Base-by-base conservation (phyloP, 1,284 basidiomycete genomes). In the Xerocomus amazonicus region DNA sequence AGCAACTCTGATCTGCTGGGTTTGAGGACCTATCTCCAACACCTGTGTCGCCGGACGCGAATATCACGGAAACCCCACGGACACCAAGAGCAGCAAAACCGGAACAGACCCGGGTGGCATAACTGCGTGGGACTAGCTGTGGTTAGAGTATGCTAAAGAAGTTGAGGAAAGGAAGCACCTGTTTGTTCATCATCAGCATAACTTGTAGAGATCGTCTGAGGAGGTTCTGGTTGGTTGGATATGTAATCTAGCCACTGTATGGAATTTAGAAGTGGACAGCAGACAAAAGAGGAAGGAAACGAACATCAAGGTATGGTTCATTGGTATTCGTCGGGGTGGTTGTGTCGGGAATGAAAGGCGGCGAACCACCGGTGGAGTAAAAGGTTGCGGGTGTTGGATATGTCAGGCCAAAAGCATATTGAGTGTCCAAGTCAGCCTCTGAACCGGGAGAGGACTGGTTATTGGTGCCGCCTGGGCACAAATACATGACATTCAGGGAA, bases 361-460 rank as follows among this genome's bases (percentile, higher is more conserved):
- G 80, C 3, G 64, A 65, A 17, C 79, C 83, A 37, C 67, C 79
- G n/a, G 82, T 86, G 9, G 83, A 79, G 62, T 68, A 87, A 61
- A 81, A 84, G 9, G 72, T 80, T 7, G 68, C 75, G 49, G 68
- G 73, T 31, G 71, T 73, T 19, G 70, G 69, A 53, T 74, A 75
- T 1, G 81, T 72, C 26, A 87, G 52, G 23, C 84, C 85, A 54
- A 79, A 83, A 1, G 75, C 84, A 69, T 78, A 86, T 62, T 83
- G 85, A 7, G 72, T 76, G 63, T 87, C 90, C 53, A 92, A 67
- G 58, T 88, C 77, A 12, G 87, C 88, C 65, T 92, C 89, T 5
- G 59, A 63, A 1, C 85, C 87, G 10, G 85, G 79, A 16, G 70
- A 53, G 32, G 60, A 79, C 65, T 92, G 88, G 53, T 75, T 73